Percentiles rank a stretch among this genome's conserved stretches.
Evolutionary conservation across 805 yeast species (phyloP).

Genomic region (Pichia rugopelliculosa): DNA sequence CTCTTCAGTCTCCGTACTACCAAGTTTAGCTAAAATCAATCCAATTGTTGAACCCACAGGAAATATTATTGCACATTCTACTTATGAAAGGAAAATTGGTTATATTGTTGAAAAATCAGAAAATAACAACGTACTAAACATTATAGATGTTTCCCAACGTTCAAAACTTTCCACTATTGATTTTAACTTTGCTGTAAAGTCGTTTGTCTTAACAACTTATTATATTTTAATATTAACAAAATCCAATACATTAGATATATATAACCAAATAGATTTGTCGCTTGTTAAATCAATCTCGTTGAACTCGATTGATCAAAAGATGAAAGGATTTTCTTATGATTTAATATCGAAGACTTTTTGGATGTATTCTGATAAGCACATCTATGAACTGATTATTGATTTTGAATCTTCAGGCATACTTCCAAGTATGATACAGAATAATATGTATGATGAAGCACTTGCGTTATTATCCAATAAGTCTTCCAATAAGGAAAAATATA

Average conservation of each 20-base stretch:
- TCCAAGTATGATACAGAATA: slow-evolving; percentile 48
- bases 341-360: slow-evolving; percentile 54
- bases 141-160: neutral
- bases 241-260: slow-evolving; percentile 32
- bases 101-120: slow-evolving; percentile 13
- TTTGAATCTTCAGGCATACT: slow-evolving; percentile 72
- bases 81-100: neutral
- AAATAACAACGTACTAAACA: neutral
- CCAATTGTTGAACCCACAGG: slow-evolving; percentile 9
- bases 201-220: slow-evolving; percentile 43
- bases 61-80: neutral
- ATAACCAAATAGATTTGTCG: slow-evolving; percentile 46
- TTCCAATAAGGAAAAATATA: slow-evolving; percentile 30
- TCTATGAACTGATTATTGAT: slow-evolving; percentile 65
- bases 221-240: slow-evolving; percentile 45
- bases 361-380: slow-evolving; percentile 53
- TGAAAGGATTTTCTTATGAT: slow-evolving; percentile 47
- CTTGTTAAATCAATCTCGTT: slow-evolving; percentile 33
- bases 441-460: slow-evolving; percentile 61
- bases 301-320: slow-evolving; percentile 26
- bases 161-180: neutral
- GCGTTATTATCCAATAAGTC: slow-evolving; percentile 15
- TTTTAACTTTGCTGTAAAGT: slow-evolving; percentile 18
- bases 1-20: slow-evolving; percentile 8
- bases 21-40: slow-evolving; percentile 16